These are phyloP conservation scores for Volvox africanus DNA, from an alignment of 139 green algal genomes.

Conservation along the genomic window DNA sequence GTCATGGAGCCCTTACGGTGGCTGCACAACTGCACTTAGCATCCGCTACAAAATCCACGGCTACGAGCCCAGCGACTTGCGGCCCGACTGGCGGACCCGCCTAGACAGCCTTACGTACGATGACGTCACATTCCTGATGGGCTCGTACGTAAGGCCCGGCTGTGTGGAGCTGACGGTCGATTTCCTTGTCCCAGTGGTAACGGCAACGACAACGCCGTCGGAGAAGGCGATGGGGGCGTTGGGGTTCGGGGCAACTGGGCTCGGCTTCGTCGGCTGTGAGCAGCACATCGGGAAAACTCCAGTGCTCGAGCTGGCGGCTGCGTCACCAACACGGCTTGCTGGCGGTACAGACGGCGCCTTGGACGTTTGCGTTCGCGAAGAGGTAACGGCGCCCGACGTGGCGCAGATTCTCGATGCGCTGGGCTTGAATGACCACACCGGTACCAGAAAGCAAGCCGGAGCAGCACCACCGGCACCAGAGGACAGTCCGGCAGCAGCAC, in stretches of 20 bases:
- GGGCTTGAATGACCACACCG: background rate
- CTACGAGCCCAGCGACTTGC: background rate
- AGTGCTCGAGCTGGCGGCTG: background rate
- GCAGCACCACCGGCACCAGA: no score
- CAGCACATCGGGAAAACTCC: background rate
- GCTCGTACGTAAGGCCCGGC: background rate
- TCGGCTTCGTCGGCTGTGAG: background rate
- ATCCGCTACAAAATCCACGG: conserved; percentile 11
- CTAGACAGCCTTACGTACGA: background rate
- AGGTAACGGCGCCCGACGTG: background rate
- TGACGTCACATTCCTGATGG: background rate
- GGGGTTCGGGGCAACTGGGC: background rate
- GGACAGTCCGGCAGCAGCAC: background rate
- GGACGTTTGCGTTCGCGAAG: background rate
- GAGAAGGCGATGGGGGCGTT: background rate
- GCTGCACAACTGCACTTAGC: background rate
- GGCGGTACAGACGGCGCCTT: background rate
- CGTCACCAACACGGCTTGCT: no score
- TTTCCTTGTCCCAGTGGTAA: background rate
- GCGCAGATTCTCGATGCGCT: background rate
- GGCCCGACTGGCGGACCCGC: background rate
- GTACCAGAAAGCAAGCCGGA: no score
- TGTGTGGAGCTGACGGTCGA: conserved; percentile 27
- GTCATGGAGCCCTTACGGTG: background rate
- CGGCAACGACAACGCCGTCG: background rate